Percentiles rank a stretch among this genome's conserved stretches.
Evolutionary conservation across 1,284 basidiomycete genomes (phyloP).

Genomic region (Entoloma clypeatum): DNA sequence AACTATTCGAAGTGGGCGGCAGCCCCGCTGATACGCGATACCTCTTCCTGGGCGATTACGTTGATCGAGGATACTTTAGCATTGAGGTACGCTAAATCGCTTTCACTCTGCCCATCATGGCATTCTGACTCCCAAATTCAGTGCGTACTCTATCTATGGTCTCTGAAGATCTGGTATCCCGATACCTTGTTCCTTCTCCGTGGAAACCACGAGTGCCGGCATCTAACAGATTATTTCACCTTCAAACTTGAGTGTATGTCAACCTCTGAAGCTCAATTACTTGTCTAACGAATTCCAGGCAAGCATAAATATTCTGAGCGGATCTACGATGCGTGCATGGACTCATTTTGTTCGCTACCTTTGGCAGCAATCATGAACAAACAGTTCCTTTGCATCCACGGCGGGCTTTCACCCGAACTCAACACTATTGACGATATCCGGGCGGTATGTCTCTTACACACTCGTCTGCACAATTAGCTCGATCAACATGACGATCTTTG

Average conservation of each 20-base stretch:
- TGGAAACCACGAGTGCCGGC: conserved; percentile 89
- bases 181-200: conserved; percentile 87
- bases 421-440: conserved; percentile 90
- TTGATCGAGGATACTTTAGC: conserved; percentile 91
- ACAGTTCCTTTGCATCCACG: conserved; percentile 95
- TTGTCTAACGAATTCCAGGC: conserved; percentile 42
- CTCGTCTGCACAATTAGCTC: not conserved
- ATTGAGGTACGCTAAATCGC: conserved; percentile 61
- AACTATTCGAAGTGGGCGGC: conserved; percentile 92
- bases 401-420: conserved; percentile 87
- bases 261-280: conserved; percentile 4
- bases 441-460: conserved; percentile 49
- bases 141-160: conserved; percentile 89
- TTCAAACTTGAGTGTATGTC: conserved; percentile 86
- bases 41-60: conserved; percentile 93
- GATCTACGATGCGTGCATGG: conserved; percentile 90
- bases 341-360: conserved; percentile 89
- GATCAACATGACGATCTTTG: conserved; percentile 8
- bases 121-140: conserved; percentile 27
- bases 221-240: conserved; percentile 85
- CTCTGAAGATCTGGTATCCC: conserved; percentile 91
- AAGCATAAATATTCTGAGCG: conserved; percentile 93
- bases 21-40: conserved; percentile 92
- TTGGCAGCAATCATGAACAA: conserved; percentile 96
- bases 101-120: not conserved